A percentile compares a stretch with the other conserved stretches of the same genome.
These are phyloP conservation scores for Colletotrichum plurivorum DNA, from an alignment of 2,329 filamentous ascomycete genomes.

Conservation along the genomic window DNA sequence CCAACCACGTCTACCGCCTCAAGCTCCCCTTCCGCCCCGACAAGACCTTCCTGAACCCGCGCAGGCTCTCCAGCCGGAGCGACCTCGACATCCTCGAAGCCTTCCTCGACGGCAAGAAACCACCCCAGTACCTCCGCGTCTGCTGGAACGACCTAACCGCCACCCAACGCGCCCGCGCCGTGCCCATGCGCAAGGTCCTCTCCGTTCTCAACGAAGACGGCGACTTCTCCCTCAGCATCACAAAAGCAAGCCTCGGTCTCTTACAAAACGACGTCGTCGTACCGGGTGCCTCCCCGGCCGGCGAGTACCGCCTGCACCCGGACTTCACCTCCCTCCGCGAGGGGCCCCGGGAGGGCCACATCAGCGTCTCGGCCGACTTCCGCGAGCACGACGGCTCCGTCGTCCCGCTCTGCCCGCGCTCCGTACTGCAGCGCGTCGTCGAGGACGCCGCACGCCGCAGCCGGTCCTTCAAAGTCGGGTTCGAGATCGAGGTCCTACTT, in stretches of 20 bases:
- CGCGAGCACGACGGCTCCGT: slow-evolving; percentile 66
- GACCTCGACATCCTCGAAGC: slow-evolving; percentile 52
- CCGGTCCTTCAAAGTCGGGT: slow-evolving; percentile 77
- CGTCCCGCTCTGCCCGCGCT: slow-evolving; percentile 74
- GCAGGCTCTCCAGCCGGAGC: slow-evolving; percentile 43
- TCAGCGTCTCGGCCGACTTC: slow-evolving; percentile 78
- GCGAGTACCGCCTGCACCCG: slow-evolving; percentile 76
- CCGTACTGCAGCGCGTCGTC: slow-evolving; percentile 70
- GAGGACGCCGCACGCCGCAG: slow-evolving; percentile 64
- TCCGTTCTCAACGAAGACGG: slow-evolving; percentile 60
- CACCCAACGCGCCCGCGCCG: slow-evolving; percentile 74
- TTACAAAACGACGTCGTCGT: slow-evolving; percentile 76
- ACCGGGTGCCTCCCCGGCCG: slow-evolving; percentile 68
- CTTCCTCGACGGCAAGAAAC: slow-evolving; percentile 63
- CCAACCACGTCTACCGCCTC: slow-evolving; percentile 81
- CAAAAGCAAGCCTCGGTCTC: slow-evolving; percentile 74
- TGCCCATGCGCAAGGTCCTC: slow-evolving; percentile 73
- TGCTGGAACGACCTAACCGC: slow-evolving; percentile 87
- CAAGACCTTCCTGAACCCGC: slow-evolving; percentile 38
- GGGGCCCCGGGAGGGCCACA: slow-evolving; percentile 72
- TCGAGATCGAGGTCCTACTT: slow-evolving; percentile 86
- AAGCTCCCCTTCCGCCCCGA: slow-evolving; percentile 57
- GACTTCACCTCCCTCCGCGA: slow-evolving; percentile 74
- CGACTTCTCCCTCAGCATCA: slow-evolving; percentile 69
- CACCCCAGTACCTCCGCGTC: slow-evolving; percentile 77